Conservation (phyloP, 78 protist species). For the Chrysochromulina tobinii region DNA sequence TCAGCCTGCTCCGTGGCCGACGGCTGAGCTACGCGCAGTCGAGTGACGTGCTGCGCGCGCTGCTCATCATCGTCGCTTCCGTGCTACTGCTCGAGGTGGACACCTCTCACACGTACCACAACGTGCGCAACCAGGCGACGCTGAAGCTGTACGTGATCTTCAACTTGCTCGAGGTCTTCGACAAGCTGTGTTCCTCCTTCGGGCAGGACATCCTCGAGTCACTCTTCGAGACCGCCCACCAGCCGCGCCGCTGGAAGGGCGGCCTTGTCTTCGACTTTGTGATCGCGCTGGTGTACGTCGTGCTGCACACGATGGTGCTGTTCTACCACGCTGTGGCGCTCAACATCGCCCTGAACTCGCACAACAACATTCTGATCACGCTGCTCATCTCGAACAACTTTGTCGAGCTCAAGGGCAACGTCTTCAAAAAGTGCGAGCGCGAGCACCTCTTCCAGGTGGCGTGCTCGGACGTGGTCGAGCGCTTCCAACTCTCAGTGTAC, state of each 20-base stretch:
- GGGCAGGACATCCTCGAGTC: slow-evolving; percentile 87
- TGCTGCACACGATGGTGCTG: neutral
- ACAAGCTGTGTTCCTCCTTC: slow-evolving; percentile 68
- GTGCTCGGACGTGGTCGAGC: slow-evolving; percentile 78
- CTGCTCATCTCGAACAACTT: slow-evolving; percentile 84
- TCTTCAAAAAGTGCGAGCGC: slow-evolving; percentile 73
- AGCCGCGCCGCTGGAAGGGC: neutral
- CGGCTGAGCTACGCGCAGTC: neutral
- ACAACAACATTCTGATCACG: slow-evolving; percentile 75
- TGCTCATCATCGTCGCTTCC: neutral
- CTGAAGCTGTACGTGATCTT: slow-evolving; percentile 87
- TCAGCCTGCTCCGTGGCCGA: neutral
- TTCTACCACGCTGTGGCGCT: slow-evolving; percentile 72
- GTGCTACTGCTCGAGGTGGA: neutral
- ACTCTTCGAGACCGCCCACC: slow-evolving; percentile 45
- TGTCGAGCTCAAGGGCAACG: slow-evolving; percentile 83
- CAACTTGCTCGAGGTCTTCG: slow-evolving; percentile 78
- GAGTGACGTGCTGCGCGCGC: neutral
- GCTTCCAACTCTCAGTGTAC: slow-evolving; percentile 67
- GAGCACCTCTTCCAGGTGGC: slow-evolving; percentile 71
- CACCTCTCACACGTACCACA: slow-evolving; percentile 74
- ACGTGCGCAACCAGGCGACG: slow-evolving; percentile 79
- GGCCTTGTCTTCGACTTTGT: neutral
- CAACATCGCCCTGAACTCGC: slow-evolving; percentile 86
- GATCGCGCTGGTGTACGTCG: neutral